Conservation (phyloP, 768 basidiomycete genomes). For the Gloeopeniophorella convolvens region DNA sequence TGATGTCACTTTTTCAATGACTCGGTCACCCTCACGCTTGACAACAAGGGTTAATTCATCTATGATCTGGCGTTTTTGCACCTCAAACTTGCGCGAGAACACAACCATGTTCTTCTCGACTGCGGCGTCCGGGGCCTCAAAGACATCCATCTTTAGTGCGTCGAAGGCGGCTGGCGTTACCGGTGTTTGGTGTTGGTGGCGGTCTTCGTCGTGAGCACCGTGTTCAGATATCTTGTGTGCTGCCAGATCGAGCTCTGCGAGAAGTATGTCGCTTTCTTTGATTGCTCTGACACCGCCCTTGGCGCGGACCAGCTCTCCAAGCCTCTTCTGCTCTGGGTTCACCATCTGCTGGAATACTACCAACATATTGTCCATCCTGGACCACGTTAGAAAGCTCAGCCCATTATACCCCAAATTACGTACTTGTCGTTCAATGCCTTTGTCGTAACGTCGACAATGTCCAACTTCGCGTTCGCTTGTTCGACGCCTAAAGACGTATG, state of each 20-base stretch:
- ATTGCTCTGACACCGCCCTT: slow-evolving; percentile 22
- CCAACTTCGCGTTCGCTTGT: slow-evolving; percentile 13
- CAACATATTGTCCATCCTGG: slow-evolving; percentile 18
- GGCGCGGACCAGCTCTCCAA: slow-evolving; percentile 8
- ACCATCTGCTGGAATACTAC: slow-evolving; percentile 15
- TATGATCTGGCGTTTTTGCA: slow-evolving; percentile 16
- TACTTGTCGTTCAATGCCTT: slow-evolving; percentile 20
- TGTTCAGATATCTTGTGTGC: slow-evolving; percentile 1
- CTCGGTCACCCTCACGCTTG: slow-evolving; percentile 16
- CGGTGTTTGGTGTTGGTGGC: neutral
- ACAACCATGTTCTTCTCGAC: slow-evolving; percentile 18
- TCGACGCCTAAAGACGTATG: slow-evolving; percentile 22
- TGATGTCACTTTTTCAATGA: slow-evolving; percentile 16
- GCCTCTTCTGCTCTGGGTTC: slow-evolving; percentile 15
- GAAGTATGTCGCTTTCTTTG: slow-evolving; percentile 16
- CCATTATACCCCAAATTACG: neutral
- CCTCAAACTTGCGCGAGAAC: slow-evolving; percentile 23
- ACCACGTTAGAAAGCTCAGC: neutral
- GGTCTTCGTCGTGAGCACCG: neutral
- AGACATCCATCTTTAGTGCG: slow-evolving; percentile 19
- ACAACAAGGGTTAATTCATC: slow-evolving; percentile 17
- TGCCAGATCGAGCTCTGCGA: slow-evolving; percentile 21
- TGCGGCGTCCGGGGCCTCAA: slow-evolving; percentile 22
- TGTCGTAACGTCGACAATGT: slow-evolving; percentile 1
- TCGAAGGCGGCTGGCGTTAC: neutral